Percentiles rank a stretch among this genome's conserved stretches.
phyloP scores from a whole-genome alignment of 352 stramenopile species.

The Phytophthora pisi region DNA sequence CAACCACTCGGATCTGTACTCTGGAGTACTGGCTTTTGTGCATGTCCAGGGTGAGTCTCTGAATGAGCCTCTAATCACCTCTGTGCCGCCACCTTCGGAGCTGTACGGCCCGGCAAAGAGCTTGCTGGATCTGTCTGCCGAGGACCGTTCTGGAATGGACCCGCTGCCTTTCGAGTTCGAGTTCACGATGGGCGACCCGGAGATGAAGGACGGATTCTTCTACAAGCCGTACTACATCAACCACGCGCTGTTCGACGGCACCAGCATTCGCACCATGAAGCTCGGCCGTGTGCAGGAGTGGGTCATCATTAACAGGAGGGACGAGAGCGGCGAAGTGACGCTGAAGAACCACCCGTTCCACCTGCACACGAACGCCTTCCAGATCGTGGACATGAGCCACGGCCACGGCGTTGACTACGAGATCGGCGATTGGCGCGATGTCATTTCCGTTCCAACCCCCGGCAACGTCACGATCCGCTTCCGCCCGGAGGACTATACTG shows the following conservation, averaged over 20 bases:
- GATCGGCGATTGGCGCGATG: constrained; percentile 83
- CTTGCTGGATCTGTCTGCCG: constrained; percentile 39
- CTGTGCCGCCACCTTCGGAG: constrained; percentile 40
- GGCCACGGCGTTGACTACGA: constrained; percentile 72
- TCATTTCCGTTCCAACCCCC: constrained; percentile 72
- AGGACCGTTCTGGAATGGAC: constrained; percentile 42
- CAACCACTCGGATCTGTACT: constrained; percentile 59
- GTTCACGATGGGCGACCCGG: constrained; percentile 57
- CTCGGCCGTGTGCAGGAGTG: constrained; percentile 74
- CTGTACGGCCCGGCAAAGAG: constrained; percentile 51
- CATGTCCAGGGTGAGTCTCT: constrained; percentile 49
- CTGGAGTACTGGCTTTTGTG: constrained; percentile 65
- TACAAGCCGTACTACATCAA: constrained; percentile 86
- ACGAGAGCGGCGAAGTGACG: constrained; percentile 46
- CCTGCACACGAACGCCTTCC: constrained; percentile 86
- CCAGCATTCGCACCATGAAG: constrained; percentile 53
- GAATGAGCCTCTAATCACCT: constrained; percentile 36
- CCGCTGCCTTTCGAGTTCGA: constrained; percentile 53
- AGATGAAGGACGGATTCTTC: constrained; percentile 61
- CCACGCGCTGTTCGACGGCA: constrained; percentile 55
- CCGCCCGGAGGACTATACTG: constrained; percentile 66
- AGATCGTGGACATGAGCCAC: constrained; percentile 77
- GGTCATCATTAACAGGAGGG: constrained; percentile 65
- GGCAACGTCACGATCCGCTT: constrained; percentile 88
- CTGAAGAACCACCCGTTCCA: constrained; percentile 87